A percentile compares a stretch with the other conserved stretches of the same genome.
These are phyloP conservation scores for Cardamine resedifolia DNA, from an alignment of 345 rosid species.

Conservation along the genomic window DNA sequence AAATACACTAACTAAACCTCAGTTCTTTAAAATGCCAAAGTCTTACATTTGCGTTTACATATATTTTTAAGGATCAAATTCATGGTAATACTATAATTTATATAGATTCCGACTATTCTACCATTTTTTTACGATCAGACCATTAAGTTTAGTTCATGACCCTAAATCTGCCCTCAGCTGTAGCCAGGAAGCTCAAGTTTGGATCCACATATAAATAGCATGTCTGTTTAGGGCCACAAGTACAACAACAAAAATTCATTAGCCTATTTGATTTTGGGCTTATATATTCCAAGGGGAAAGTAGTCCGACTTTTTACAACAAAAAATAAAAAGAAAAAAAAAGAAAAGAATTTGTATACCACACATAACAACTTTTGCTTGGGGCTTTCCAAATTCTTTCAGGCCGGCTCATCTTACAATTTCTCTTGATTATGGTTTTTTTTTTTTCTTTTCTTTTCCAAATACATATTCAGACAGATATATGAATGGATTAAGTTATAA, in stretches of 20 bases:
- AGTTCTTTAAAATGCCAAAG: background rate
- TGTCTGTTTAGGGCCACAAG: background rate
- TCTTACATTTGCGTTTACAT: background rate
- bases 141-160: background rate
- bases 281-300: background rate
- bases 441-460: too few relatives aligned
- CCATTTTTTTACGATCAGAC: background rate
- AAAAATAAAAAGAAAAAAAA: too few relatives aligned
- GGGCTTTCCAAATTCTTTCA: background rate
- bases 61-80: too few relatives aligned
- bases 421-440: background rate
- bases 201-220: background rate
- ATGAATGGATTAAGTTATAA: background rate
- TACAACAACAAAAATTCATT: background rate
- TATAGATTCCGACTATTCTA: background rate
- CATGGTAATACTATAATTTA: too few relatives aligned
- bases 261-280: conserved; percentile 7
- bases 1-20: background rate
- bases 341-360: background rate
- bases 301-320: background rate
- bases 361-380: background rate
- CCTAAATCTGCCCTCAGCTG: background rate
- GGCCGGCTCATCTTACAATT: background rate
- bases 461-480: background rate
- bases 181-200: background rate